Evolutionary conservation across 2,329 filamentous ascomycete genomes (phyloP).

Genomic region (Colletotrichum tabaci): DNA sequence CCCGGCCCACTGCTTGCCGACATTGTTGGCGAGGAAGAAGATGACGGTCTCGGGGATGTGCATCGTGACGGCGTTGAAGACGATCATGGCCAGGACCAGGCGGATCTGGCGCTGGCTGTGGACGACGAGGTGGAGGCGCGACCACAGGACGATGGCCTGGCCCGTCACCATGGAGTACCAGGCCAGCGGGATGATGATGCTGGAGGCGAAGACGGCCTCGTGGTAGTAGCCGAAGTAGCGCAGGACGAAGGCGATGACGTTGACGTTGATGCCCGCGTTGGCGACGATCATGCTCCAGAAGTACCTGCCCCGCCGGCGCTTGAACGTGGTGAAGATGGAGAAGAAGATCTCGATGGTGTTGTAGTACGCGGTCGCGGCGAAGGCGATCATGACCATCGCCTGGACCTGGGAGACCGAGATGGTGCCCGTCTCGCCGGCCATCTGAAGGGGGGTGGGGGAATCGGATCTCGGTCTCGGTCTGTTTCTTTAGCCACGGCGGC

Average conservation of each 20-base stretch:
- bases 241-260: constrained; percentile 49
- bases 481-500: too few species aligned
- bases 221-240: constrained; percentile 50
- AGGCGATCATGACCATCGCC: constrained; percentile 51
- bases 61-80: constrained; percentile 66
- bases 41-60: constrained; percentile 69
- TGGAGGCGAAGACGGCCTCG: constrained; percentile 44
- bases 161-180: constrained; percentile 70
- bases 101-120: constrained; percentile 64
- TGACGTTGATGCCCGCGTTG: constrained; percentile 44
- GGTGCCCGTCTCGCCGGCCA: constrained; percentile 38
- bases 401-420: constrained; percentile 36
- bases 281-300: constrained; percentile 46
- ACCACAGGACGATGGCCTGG: constrained; percentile 74
- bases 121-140: constrained; percentile 72
- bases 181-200: constrained; percentile 53
- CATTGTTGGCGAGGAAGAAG: constrained; percentile 65
- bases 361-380: constrained; percentile 50
- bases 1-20: constrained; percentile 51
- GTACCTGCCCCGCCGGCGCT: constrained; percentile 42
- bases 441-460: neutral
- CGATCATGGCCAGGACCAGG: constrained; percentile 70
- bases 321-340: constrained; percentile 45
- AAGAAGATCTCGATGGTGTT: constrained; percentile 44
- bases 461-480: neutral